Conservation (phyloP, 2,329 filamentous ascomycete species). For the Aspergillus pseudotamarii region DNA sequence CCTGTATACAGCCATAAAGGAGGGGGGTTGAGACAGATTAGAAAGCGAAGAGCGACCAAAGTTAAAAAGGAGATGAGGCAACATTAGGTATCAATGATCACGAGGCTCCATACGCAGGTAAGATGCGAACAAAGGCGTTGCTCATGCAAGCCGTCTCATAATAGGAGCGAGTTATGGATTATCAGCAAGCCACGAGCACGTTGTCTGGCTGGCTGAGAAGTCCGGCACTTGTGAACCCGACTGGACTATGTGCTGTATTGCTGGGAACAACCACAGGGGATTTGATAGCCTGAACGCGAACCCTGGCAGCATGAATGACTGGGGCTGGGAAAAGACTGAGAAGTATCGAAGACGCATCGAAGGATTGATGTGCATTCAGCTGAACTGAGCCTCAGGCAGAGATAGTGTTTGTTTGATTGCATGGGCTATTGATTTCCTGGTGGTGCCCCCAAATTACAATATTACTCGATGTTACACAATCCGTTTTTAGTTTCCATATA, state of each 20-base stretch:
- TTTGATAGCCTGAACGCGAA: constrained; percentile 21
- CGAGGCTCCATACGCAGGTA: constrained; percentile 12
- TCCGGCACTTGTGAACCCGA: constrained; percentile 11
- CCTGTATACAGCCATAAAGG: not conserved
- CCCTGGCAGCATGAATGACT: constrained; percentile 9
- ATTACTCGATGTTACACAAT: not conserved
- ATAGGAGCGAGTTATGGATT: constrained; percentile 15
- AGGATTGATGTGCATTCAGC: constrained; percentile 21
- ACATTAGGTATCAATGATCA: constrained; percentile 13
- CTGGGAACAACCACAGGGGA: constrained; percentile 14
- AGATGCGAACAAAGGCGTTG: constrained; percentile 11
- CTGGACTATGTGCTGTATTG: constrained; percentile 17
- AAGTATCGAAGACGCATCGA: constrained; percentile 38
- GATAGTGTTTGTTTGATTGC: not conserved
- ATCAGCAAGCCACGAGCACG: constrained; percentile 22
- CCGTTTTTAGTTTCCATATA: not conserved
- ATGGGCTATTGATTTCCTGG: no score
- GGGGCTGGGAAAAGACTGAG: constrained; percentile 11
- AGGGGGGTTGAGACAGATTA: not conserved
- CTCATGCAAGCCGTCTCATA: constrained; percentile 17
- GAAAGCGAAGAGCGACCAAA: not conserved
- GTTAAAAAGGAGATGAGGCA: constrained; percentile 3
- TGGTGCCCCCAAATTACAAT: not conserved
- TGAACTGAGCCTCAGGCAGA: constrained; percentile 13
- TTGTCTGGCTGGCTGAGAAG: constrained; percentile 17